Evolutionary conservation across 1,139 yeast genomes (phyloP).

Genomic region (Blastobotrys arbuscula): DNA sequence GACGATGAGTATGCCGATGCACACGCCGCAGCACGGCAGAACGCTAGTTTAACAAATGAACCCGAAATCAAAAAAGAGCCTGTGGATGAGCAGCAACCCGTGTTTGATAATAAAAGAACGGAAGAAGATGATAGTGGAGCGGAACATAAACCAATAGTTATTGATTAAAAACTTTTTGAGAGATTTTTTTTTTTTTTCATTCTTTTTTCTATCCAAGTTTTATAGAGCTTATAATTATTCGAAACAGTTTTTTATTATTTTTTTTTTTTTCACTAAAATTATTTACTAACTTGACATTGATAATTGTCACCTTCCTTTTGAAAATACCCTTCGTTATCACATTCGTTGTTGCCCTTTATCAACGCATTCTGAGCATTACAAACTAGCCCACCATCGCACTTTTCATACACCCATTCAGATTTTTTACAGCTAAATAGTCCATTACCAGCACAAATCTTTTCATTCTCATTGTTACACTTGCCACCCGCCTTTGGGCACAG

Average conservation of each 20-base stretch:
- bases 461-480: neutral
- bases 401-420: neutral
- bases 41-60: slow-evolving; percentile 13
- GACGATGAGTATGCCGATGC: neutral
- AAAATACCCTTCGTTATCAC: neutral
- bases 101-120: neutral
- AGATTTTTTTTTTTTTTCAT: neutral
- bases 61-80: neutral
- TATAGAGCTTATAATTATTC: no score
- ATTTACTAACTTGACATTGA: no score
- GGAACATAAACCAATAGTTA: slow-evolving; percentile 7
- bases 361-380: neutral
- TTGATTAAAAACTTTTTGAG: slow-evolving; percentile 1
- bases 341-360: neutral
- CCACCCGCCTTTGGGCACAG: neutral
- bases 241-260: no score
- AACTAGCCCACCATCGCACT: neutral
- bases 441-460: neutral
- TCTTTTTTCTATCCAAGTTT: neutral
- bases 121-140: slow-evolving; percentile 3
- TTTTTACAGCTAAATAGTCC: neutral
- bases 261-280: no score
- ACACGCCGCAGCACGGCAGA: slow-evolving; percentile 11
- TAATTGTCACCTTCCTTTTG: no score
- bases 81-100: neutral